These are phyloP conservation scores for Saccharum officinarum DNA, from an alignment of 176 grass and related monocot genomes.

Conservation along the genomic window DNA sequence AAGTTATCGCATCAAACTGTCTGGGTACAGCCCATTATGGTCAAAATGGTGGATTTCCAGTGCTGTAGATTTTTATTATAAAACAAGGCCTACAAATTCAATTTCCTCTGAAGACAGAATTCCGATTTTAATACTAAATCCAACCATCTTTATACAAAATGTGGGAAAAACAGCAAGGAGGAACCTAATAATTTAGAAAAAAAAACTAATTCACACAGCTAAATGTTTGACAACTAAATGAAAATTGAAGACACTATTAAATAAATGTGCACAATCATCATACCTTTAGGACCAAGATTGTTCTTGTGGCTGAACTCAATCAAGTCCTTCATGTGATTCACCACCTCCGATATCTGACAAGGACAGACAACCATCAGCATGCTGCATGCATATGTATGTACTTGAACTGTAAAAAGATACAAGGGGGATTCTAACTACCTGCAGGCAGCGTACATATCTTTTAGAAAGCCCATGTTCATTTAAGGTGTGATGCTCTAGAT, in stretches of 20 bases:
- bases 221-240: neutral
- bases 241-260: neutral
- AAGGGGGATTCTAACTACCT: conserved; percentile 44
- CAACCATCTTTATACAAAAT: neutral
- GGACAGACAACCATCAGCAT: conserved; percentile 22
- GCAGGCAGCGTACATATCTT: conserved; percentile 95
- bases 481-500: conserved; percentile 76
- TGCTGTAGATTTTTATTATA: neutral
- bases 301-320: conserved; percentile 87
- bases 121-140: neutral
- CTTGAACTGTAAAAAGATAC: neutral
- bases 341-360: conserved; percentile 92
- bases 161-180: neutral
- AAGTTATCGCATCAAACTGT: neutral
- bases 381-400: conserved; percentile 2
- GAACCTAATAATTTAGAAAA: neutral
- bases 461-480: conserved; percentile 98
- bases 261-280: conserved; percentile 6
- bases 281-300: conserved; percentile 90
- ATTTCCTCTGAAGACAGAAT: neutral
- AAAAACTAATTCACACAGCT: neutral
- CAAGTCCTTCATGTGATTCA: conserved; percentile 98
- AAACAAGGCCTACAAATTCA: neutral
- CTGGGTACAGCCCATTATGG: neutral
- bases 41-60: neutral